Evolutionary conservation across 2,329 filamentous ascomycete species (phyloP).

Genomic region (Aspergillus glaucus): DNA sequence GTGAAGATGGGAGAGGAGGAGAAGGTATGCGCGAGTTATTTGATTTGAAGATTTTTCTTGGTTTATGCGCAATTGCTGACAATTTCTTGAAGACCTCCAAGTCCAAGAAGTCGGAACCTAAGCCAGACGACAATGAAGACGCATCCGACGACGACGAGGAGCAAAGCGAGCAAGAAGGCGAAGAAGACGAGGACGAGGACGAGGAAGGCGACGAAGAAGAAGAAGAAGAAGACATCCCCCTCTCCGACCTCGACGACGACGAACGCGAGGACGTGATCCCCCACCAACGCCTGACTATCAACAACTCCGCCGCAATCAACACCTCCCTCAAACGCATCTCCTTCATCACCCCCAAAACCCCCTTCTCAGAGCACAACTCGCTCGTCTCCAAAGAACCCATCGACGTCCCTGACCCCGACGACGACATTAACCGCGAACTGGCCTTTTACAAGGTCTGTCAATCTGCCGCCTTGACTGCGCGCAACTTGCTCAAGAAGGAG

Average conservation of each 20-base stretch:
- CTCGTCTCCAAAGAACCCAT: conserved; percentile 63
- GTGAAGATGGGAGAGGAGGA: conserved; percentile 10
- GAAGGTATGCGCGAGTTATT: conserved; percentile 4
- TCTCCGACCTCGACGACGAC: conserved; percentile 76
- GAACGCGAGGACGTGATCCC: conserved; percentile 83
- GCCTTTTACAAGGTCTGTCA: conserved; percentile 89
- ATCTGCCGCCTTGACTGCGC: conserved; percentile 67
- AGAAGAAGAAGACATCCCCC: conserved; percentile 78
- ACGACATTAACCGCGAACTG: conserved; percentile 86
- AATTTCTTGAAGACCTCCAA: conserved; percentile 3
- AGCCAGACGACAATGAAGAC: conserved; percentile 36
- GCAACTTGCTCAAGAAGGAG: conserved; percentile 71
- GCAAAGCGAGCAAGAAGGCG: conserved; percentile 23
- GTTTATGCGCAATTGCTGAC: conserved; percentile 3
- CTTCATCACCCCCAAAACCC: conserved; percentile 53
- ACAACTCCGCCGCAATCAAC: conserved; percentile 84
- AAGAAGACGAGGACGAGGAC: conserved; percentile 28
- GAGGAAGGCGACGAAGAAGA: conserved; percentile 24
- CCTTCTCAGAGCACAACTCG: conserved; percentile 78
- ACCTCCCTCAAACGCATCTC: conserved; percentile 65
- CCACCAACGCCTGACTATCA: conserved; percentile 90
- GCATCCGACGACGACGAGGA: conserved; percentile 23
- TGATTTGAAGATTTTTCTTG: neutral
- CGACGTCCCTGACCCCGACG: conserved; percentile 73
- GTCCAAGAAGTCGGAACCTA: conserved; percentile 15